Percentiles rank a stretch among this genome's conserved stretches.
Conservation (phyloP, 2,329 filamentous ascomycete species). For the Ophiocordyceps camponoti-leonardi region DNA sequence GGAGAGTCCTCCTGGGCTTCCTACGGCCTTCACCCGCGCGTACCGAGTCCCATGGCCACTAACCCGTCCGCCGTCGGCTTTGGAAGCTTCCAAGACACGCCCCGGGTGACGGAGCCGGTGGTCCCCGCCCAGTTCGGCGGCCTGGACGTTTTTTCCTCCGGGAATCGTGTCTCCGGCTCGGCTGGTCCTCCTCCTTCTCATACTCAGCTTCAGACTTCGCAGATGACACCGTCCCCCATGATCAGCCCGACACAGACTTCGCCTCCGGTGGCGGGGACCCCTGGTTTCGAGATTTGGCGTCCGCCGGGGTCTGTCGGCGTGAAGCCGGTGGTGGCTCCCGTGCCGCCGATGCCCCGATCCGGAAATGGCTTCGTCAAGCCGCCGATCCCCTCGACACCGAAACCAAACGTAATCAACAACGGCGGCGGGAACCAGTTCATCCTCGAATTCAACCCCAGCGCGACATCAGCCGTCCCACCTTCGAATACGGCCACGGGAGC, state of each 20-base stretch:
- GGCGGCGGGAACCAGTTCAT: conserved; percentile 16
- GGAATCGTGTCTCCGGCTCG: conserved; percentile 10
- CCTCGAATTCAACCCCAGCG: conserved; percentile 15
- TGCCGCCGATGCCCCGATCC: conserved; percentile 6
- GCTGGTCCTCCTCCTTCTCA: too few relatives aligned
- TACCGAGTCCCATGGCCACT: conserved; percentile 15
- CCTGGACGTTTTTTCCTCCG: conserved; percentile 15
- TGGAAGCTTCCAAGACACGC: conserved; percentile 14
- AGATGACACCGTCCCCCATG: conserved; percentile 7
- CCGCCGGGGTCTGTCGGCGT: conserved; percentile 12
- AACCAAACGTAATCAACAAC: conserved; percentile 14
- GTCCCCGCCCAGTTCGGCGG: conserved; percentile 14
- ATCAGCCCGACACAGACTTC: conserved; percentile 4
- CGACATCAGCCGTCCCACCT: not conserved
- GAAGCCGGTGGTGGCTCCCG: conserved; percentile 9
- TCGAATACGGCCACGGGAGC: too few relatives aligned
- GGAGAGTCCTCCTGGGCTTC: conserved; percentile 15
- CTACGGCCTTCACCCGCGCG: conserved; percentile 11
- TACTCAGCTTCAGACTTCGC: conserved; percentile 6
- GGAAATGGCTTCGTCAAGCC: conserved; percentile 16
- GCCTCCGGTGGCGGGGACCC: conserved; percentile 13
- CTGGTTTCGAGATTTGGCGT: conserved; percentile 20
- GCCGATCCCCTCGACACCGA: conserved; percentile 20
- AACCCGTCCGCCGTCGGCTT: conserved; percentile 13
- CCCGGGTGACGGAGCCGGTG: conserved; percentile 11